These are phyloP conservation scores for Helichrysum umbraculigerum DNA, from an alignment of 129 eudicot genomes.

Conservation along the genomic window DNA sequence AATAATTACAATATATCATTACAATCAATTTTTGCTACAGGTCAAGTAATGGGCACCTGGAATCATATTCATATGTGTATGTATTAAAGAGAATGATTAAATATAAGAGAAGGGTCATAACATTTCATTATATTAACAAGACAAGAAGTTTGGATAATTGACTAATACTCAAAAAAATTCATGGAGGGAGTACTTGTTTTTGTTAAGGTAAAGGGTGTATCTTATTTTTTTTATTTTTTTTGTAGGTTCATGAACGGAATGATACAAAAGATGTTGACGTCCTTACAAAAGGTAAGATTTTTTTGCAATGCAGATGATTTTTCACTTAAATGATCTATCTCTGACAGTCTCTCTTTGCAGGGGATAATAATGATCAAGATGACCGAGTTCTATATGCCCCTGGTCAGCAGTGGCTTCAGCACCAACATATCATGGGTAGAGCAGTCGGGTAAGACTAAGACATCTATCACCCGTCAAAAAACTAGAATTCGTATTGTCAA, in stretches of 20 bases:
- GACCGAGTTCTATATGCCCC: slow-evolving; percentile 70
- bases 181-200: background rate
- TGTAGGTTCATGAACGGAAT: slow-evolving; percentile 70
- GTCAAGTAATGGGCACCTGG: too few species aligned
- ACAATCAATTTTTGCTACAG: too few species aligned
- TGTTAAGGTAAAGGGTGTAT: background rate
- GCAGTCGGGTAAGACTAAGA: slow-evolving; percentile 70
- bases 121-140: background rate
- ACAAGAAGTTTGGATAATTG: background rate
- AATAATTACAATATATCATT: too few species aligned
- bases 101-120: background rate
- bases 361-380: slow-evolving; percentile 69
- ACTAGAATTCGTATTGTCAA: background rate
- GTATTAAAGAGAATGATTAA: too few species aligned
- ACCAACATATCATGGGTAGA: slow-evolving; percentile 79
- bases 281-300: slow-evolving; percentile 78
- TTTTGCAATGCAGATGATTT: background rate
- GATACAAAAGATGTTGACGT: slow-evolving; percentile 61
- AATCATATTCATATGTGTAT: too few species aligned
- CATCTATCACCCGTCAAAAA: background rate
- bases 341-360: slow-evolving; percentile 33
- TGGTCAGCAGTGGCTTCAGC: slow-evolving; percentile 85
- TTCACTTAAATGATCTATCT: slow-evolving; percentile 6
- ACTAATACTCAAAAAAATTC: background rate
- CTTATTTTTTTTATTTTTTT: background rate